These are phyloP conservation scores for Yamadazyma sp. DNA, from an alignment of 805 yeast species.

Conservation along the genomic window DNA sequence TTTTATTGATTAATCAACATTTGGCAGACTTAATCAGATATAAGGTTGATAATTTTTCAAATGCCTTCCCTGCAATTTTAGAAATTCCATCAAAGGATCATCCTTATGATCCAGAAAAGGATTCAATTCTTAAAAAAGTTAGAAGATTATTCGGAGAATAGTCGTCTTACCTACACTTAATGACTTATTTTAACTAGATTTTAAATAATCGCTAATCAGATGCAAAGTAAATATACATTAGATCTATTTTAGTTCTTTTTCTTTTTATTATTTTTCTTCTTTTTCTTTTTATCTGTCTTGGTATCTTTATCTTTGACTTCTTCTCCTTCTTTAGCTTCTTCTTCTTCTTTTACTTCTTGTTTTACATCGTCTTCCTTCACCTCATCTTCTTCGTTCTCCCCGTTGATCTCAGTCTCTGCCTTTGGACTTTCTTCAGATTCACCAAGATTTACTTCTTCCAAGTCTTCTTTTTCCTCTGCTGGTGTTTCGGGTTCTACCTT, in stretches of 20 bases:
- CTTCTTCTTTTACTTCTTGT: constrained; percentile 6
- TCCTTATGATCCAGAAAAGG: constrained; percentile 98
- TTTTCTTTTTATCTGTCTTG: constrained; percentile 10
- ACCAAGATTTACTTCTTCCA: too few relatives aligned
- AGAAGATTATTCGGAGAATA: constrained; percentile 93
- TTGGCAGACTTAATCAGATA: constrained; percentile 86
- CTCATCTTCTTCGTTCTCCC: constrained; percentile 2
- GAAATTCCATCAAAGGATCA: constrained; percentile 97
- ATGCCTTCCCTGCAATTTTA: constrained; percentile 93
- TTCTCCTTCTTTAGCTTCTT: constrained; percentile 11
- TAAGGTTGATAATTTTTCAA: constrained; percentile 76
- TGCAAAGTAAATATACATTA: constrained; percentile 1
- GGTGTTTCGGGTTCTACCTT: constrained; percentile 7
- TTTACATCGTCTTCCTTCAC: constrained; percentile 8
- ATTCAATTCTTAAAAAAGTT: constrained; percentile 89
- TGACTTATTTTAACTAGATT: too few relatives aligned
- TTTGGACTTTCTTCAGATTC: constrained; percentile 5
- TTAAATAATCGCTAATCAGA: too few relatives aligned
- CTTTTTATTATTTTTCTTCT: constrained; percentile 27
- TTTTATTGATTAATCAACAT: constrained; percentile 89
- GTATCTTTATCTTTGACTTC: constrained; percentile 1
- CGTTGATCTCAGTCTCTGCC: constrained; percentile 3
- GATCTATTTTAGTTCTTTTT: constrained; percentile 14
- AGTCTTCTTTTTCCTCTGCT: too few relatives aligned
- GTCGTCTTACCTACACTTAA: too few relatives aligned